These are phyloP conservation scores for Cladosporium halotolerans DNA, from an alignment of 2,329 filamentous ascomycete genomes.

Conservation along the genomic window DNA sequence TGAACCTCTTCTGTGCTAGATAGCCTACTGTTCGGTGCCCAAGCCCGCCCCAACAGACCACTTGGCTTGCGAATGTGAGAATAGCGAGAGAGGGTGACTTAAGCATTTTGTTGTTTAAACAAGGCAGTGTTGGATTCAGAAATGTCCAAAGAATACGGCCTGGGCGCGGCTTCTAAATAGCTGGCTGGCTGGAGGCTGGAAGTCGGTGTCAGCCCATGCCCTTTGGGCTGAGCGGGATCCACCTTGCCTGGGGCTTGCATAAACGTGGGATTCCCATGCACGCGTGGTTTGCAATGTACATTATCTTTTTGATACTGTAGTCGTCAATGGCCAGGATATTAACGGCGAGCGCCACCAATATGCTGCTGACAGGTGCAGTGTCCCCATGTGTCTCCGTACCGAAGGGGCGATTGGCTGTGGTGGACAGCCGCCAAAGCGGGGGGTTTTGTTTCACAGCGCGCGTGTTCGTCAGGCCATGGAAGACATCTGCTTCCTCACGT, in stretches of 20 bases:
- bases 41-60: slow-evolving; percentile 5
- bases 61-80: neutral
- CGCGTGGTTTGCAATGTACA: neutral
- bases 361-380: neutral
- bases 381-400: neutral
- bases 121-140: neutral
- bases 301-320: neutral
- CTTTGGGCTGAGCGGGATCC: neutral
- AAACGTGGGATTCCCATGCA: neutral
- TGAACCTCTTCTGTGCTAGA: slow-evolving; percentile 3
- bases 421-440: no score
- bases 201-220: neutral
- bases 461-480: neutral
- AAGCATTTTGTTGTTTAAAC: neutral
- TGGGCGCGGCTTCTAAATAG: neutral
- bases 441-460: no score
- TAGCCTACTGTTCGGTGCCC: slow-evolving; percentile 9
- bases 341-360: neutral
- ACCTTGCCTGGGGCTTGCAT: neutral
- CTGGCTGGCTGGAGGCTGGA: neutral
- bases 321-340: neutral
- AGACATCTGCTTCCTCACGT: neutral
- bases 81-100: neutral
- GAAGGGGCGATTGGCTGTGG: neutral
- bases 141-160: neutral